Evolutionary conservation across 495 filamentous ascomycete genomes (phyloP), one percentile per base, ranked within the genome.

Genomic region (Pseudoneurospora amorphoporcata): DNA sequence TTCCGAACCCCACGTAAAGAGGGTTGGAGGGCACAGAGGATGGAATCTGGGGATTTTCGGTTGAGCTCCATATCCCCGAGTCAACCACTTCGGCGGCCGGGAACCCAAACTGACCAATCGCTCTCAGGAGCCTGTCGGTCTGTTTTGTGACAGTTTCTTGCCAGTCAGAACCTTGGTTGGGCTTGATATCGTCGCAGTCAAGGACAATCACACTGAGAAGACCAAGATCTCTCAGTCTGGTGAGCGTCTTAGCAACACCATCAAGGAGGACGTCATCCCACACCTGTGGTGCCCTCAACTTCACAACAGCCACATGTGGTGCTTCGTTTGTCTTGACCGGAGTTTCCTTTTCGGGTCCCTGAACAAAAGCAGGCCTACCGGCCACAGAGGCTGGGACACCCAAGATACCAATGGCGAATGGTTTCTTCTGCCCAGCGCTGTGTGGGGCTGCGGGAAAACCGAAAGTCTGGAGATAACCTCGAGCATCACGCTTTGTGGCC

Each of bases 401-500:
- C 41, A 74, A 39, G 6, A 74, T 69, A 12, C 65, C 74, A 12
- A 77, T 74, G 14, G 76, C 53, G 3, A 72, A 68, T 19, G 72
- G 35, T 39, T 72, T 73, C 42, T 72, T 70, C 10, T 68, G 71
- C n/a, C 53, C 53, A 65, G 53, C 14, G 29, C 53, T 2, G 35
- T 16, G 3, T 23, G 39, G 32, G 39, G 35, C 43, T 41, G 37
- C 68, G 3, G 71, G 70, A 65, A 87, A 86, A 53, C 89, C 89
- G 80, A 95, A 93, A 41, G 90, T 92, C 71, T 93, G 88, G 9
- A 98, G 84, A 77, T 97, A 98, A 9, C 91, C 89, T 80, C 91
- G 93, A 61, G 94, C 95, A 81, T 98, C 94, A 70, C 94, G 90
- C 80, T 92, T 95, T 1, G 95, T 97, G 2, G 94, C 90, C 5